These are phyloP conservation scores for Meredithiella fracta DNA, from an alignment of 2,329 filamentous ascomycete genomes.

Conservation along the genomic window DNA sequence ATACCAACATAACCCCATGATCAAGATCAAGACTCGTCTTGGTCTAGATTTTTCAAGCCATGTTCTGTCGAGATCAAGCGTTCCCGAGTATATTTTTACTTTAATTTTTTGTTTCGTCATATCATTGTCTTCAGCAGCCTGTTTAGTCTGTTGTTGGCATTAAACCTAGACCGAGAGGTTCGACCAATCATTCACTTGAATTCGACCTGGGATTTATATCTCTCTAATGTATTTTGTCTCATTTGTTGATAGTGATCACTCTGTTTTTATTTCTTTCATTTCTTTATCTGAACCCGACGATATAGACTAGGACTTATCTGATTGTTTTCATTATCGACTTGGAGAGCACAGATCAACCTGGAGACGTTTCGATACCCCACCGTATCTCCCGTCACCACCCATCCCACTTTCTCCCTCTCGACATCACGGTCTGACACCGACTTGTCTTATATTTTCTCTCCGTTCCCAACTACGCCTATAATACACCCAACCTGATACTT, in stretches of 20 bases:
- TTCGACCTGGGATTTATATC: background rate
- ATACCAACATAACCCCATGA: too few species aligned
- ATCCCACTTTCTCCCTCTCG: background rate
- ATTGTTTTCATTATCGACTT: background rate
- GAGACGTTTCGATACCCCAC: too few species aligned
- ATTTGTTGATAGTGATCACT: background rate
- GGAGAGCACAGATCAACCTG: background rate
- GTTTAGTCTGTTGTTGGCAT: background rate
- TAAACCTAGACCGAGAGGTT: background rate
- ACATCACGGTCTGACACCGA: background rate
- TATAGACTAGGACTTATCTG: background rate
- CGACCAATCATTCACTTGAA: background rate
- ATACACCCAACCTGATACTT: background rate
- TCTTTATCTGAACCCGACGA: background rate
- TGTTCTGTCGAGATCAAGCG: too few species aligned
- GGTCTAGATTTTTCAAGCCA: too few species aligned
- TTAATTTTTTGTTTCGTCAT: constrained; percentile 2
- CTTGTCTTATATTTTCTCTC: background rate
- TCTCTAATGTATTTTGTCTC: background rate
- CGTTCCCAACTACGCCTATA: too few species aligned
- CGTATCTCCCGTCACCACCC: background rate
- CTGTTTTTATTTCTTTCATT: background rate
- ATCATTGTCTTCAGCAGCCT: background rate
- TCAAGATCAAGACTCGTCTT: too few species aligned
- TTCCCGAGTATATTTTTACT: background rate